Percentiles rank a stretch among this genome's conserved stretches.
phyloP scores from a whole-genome alignment of 2,329 filamentous ascomycete species.

The Fusarium secorum region DNA sequence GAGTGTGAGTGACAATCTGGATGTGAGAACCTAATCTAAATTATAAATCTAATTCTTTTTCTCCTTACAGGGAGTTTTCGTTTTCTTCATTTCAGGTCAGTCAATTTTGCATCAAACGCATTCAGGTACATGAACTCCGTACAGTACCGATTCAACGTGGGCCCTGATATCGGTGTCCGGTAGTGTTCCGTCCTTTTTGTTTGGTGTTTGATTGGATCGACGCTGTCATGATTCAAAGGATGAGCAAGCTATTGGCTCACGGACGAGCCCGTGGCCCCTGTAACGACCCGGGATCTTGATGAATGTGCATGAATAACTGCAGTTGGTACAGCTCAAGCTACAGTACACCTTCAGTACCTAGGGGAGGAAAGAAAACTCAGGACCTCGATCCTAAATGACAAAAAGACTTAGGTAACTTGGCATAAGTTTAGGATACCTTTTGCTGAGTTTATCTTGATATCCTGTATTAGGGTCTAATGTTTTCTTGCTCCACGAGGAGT shows the following conservation, averaged over 20 bases:
- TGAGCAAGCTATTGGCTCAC: slow-evolving; percentile 26
- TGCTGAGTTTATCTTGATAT: too few species aligned
- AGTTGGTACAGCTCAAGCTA: neutral
- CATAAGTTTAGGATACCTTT: too few species aligned
- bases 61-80: slow-evolving; percentile 6
- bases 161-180: slow-evolving; percentile 7
- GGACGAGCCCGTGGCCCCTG: slow-evolving; percentile 14
- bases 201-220: slow-evolving; percentile 28
- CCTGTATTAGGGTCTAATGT: too few species aligned
- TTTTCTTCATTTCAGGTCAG: slow-evolving; percentile 2
- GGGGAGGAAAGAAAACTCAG: too few species aligned
- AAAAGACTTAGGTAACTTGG: too few species aligned
- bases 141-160: neutral
- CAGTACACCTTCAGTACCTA: neutral
- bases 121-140: neutral
- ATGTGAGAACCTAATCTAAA: slow-evolving; percentile 26
- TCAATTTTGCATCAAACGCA: neutral
- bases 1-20: neutral
- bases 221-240: neutral
- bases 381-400: too few species aligned
- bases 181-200: slow-evolving; percentile 24
- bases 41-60: neutral
- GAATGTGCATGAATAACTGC: slow-evolving; percentile 11
- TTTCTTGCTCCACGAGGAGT: too few species aligned
- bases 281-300: slow-evolving; percentile 14